Base-by-base conservation (phyloP, 2,329 filamentous ascomycete species). In the Cryphonectria parasitica region DNA sequence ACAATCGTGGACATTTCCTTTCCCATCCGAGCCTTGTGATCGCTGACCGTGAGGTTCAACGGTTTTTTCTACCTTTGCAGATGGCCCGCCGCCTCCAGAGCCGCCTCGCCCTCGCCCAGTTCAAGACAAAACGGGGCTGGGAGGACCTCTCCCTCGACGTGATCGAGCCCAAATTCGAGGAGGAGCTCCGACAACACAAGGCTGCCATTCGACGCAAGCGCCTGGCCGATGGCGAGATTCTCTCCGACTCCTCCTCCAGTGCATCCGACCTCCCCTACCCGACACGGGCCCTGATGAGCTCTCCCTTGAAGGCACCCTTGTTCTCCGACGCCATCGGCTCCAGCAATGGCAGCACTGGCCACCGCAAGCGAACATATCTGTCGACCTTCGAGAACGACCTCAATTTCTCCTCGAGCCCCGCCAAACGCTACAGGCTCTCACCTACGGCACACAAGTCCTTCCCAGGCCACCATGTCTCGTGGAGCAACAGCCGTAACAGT, bases 91-190 rank as follows among this genome's bases (percentile, higher is more conserved):
- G 92, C 78, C 86, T 99, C 69, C 94, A 98, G 83, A 94, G 97
- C 84, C 93, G 95, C 74, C 90, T 99, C 72, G 95, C 96, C 71
- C 89, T 98, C 74, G 96, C 96, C 79, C 96, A 97, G 82, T 96
- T 98, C 88, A 98, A 98, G 84, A 94, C 96, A 75, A 94, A 97
- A 82, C 92, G 97, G 83, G 95, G 95, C 79, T 97, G 94, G 91
- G 92, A 98, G 82, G 93, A 96, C 81, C 88, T 97, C 79, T 93
- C 92, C 73, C 89, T 97, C 77, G 93, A 94, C 79, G 90, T 87
- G 73, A 93, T 97, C 82, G 94, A 97, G 82, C 93, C 94, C 66
- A 92, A 91, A 79, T 84, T 95, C 73, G 91, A 95, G 78, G 89
- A 94, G 78, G 89, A 95, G 82, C 86, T 95, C 79, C 71, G 71